phyloP scores from a whole-genome alignment of 176 grass and related monocot species.

The Guadua angustifolia region DNA sequence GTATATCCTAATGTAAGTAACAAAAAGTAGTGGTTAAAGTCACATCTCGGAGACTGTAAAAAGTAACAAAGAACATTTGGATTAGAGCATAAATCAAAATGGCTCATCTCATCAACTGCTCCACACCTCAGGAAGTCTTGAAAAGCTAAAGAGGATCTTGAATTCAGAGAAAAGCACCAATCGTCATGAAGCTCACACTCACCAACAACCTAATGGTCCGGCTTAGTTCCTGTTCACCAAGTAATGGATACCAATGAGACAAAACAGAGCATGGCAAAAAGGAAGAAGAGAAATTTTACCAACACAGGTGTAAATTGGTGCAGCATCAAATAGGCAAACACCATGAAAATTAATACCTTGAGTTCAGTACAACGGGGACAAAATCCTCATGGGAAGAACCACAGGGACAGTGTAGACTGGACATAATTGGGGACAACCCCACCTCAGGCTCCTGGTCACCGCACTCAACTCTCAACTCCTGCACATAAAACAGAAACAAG shows the following conservation, averaged over 20 bases:
- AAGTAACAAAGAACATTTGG: too few species aligned
- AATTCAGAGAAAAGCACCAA: slow-evolving; percentile 16
- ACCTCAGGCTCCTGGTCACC: slow-evolving; percentile 6
- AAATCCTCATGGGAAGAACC: slow-evolving; percentile 22
- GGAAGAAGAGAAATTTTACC: background rate
- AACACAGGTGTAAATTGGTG: background rate
- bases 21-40: too few species aligned
- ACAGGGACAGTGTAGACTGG: background rate
- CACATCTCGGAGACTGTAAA: too few species aligned
- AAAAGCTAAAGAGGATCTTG: background rate
- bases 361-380: background rate
- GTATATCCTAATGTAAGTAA: too few species aligned
- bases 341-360: slow-evolving; percentile 14
- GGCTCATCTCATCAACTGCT: background rate
- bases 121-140: slow-evolving; percentile 17
- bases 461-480: slow-evolving; percentile 5
- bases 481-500: slow-evolving; percentile 28
- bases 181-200: background rate
- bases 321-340: background rate
- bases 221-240: background rate
- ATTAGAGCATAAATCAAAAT: slow-evolving; percentile 16
- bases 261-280: background rate
- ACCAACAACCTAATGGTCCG: background rate
- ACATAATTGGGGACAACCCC: slow-evolving; percentile 34
- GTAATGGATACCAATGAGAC: background rate